A percentile compares a stretch with the other conserved stretches of the same genome.
phyloP scores from a whole-genome alignment of 306 rosid genomes.

The Acacia confusa region DNA sequence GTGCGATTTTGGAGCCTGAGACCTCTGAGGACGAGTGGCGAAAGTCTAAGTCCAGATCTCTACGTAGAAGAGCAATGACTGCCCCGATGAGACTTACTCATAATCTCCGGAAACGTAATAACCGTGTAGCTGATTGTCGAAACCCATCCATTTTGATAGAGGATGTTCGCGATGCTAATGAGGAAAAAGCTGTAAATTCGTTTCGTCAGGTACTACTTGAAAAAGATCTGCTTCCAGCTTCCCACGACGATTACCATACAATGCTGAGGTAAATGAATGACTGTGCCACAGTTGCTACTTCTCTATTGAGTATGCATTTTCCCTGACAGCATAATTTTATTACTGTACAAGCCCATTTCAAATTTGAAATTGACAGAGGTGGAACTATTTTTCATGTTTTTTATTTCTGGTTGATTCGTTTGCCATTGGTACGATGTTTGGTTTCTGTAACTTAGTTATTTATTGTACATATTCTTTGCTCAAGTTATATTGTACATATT shows the following conservation, averaged over 20 bases:
- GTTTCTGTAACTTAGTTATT: background rate
- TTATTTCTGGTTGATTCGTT: conserved; percentile 21
- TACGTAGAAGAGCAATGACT: conserved; percentile 63
- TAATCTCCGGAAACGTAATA: conserved; percentile 67
- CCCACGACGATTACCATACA: conserved; percentile 88
- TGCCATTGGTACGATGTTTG: conserved; percentile 11
- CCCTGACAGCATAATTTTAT: conserved; percentile 15
- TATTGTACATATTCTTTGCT: background rate
- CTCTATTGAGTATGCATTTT: conserved; percentile 12
- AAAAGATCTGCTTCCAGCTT: conserved; percentile 70
- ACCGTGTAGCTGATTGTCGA: conserved; percentile 71
- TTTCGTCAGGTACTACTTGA: conserved; percentile 61
- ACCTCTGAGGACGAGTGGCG: conserved; percentile 87
- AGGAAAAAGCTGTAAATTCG: conserved; percentile 76
- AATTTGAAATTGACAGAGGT: background rate
- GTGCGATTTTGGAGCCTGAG: conserved; percentile 56
- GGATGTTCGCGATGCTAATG: conserved; percentile 89
- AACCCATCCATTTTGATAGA: conserved; percentile 62
- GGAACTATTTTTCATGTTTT: conserved; percentile 9
- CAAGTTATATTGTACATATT: background rate
- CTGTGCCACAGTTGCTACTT: conserved; percentile 2
- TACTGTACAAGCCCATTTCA: background rate
- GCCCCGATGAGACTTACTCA: conserved; percentile 64
- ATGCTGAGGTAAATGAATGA: conserved; percentile 66
- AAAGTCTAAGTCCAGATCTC: conserved; percentile 68